Evolutionary conservation across 768 basidiomycete genomes (phyloP).

Genomic region (Hypsizygus marmoreus): DNA sequence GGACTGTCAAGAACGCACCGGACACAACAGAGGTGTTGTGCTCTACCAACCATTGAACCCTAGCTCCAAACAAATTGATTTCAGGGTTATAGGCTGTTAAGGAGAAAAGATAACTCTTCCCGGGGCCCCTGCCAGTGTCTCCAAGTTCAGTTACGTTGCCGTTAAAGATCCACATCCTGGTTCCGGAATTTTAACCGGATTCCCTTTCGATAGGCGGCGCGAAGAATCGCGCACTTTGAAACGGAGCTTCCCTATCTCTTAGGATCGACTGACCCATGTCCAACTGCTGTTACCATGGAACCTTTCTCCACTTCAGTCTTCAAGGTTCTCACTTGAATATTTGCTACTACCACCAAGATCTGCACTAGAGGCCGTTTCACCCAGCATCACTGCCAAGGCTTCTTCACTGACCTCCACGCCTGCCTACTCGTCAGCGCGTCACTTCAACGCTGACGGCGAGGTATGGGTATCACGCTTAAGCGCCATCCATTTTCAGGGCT

Average conservation of each 20-base stretch:
- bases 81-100: conserved; percentile 73
- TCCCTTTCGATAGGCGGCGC: conserved; percentile 74
- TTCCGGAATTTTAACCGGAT: conserved; percentile 79
- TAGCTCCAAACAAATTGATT: conserved; percentile 76
- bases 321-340: conserved; percentile 86
- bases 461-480: conserved; percentile 86
- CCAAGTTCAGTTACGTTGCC: conserved; percentile 71
- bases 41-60: conserved; percentile 74
- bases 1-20: conserved; percentile 69
- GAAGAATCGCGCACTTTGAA: conserved; percentile 67
- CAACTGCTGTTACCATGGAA: conserved; percentile 87
- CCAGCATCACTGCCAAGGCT: conserved; percentile 77
- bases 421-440: conserved; percentile 77
- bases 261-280: conserved; percentile 86
- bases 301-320: conserved; percentile 89
- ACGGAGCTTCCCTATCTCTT: conserved; percentile 77
- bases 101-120: conserved; percentile 82
- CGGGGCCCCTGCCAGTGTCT: conserved; percentile 66
- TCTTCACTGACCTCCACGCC: conserved; percentile 78
- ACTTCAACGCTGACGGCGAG: conserved; percentile 74
- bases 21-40: conserved; percentile 70
- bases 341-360: conserved; percentile 90
- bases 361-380: conserved; percentile 78
- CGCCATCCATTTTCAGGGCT: conserved; percentile 91
- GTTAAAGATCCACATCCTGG: conserved; percentile 71